Evolutionary conservation across 495 filamentous ascomycete species (phyloP), one percentile per base, ranked within the genome.

Genomic region (Tuber aestivum): DNA sequence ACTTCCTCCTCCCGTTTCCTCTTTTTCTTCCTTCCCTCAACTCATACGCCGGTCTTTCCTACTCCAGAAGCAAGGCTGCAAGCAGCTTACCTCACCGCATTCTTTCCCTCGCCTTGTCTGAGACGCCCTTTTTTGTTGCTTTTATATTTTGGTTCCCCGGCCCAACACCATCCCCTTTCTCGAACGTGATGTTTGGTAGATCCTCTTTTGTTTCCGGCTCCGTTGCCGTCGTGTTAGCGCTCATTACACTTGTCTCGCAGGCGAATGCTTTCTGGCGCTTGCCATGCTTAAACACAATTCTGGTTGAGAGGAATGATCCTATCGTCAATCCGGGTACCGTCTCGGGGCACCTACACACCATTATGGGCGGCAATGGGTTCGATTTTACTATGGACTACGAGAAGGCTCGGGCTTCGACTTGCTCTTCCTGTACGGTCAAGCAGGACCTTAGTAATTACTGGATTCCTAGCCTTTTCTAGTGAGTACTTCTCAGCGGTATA

Each of bases 391-490:
- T 90, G 85, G 86, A 86, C 68, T 92, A 89, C 73, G 84, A 88
- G 70, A 81, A 85, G 41, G 86, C 92, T 18, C 84, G 87, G 70
- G 76, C 84, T 72, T 91, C 92, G 0, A 84, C 84, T 0, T 95
- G 93, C 84, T 91, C 90, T 71, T 90, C 90, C 16, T 90, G 91
- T 77, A 86, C 85, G 16, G 86, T 91, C 77, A 89, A 87, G 74
- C 86, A 87, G 75, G 93, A 95, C 83, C 85, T 90, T 78, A 92
- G 89, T 79, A 91, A 90, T 84, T 95, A 95, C 85, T 95, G 93
- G 93, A 87, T 90, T 70, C 91, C 93, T 2, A 83, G 84, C 50
- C 86, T 94, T 27, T 93, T 89, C 84, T 93, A 89, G 83, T 86
- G 72, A 65, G 76, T 71, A 40, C 38, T 61, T 40, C 35, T 50